Conservation (phyloP, 148 eudicot genomes). For the Rhododendron mucronatum region DNA sequence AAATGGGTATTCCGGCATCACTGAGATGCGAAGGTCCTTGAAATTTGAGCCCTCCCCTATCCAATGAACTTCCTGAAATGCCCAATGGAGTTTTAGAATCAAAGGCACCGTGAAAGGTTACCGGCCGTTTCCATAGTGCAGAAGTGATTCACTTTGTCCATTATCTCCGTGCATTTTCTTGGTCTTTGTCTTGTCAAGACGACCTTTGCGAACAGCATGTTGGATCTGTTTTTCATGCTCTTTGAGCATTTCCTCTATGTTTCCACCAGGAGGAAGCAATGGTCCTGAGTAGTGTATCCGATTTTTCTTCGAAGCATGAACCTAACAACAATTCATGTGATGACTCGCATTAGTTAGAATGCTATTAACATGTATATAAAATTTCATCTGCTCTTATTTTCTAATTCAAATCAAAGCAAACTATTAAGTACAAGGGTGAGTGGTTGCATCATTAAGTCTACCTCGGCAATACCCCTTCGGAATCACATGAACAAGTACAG, state of each 20-base stretch:
- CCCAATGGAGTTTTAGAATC: not conserved
- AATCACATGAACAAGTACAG: not conserved
- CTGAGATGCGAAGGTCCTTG: not conserved
- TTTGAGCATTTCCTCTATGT: slow-evolving; percentile 68
- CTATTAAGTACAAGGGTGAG: not conserved
- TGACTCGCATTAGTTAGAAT: not conserved
- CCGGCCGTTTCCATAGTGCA: slow-evolving; percentile 23
- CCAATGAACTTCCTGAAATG: not conserved
- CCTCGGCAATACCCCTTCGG: not conserved
- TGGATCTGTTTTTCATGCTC: slow-evolving; percentile 67
- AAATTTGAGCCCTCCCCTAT: not conserved
- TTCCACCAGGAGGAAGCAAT: slow-evolving; percentile 49
- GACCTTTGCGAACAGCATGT: slow-evolving; percentile 65
- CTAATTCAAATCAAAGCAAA: not conserved
- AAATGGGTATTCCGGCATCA: not conserved
- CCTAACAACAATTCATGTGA: slow-evolving; percentile 24
- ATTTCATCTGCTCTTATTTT: not conserved
- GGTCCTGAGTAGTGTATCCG: slow-evolving; percentile 71
- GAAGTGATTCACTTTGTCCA: slow-evolving; percentile 55
- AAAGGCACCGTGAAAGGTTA: not conserved
- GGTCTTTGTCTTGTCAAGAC: slow-evolving; percentile 45
- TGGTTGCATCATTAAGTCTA: not conserved
- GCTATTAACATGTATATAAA: not conserved
- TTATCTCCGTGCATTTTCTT: slow-evolving; percentile 29
- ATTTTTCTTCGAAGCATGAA: slow-evolving; percentile 31